phyloP scores from a whole-genome alignment of 2,329 filamentous ascomycete species.

The Whalleya microplaca region DNA sequence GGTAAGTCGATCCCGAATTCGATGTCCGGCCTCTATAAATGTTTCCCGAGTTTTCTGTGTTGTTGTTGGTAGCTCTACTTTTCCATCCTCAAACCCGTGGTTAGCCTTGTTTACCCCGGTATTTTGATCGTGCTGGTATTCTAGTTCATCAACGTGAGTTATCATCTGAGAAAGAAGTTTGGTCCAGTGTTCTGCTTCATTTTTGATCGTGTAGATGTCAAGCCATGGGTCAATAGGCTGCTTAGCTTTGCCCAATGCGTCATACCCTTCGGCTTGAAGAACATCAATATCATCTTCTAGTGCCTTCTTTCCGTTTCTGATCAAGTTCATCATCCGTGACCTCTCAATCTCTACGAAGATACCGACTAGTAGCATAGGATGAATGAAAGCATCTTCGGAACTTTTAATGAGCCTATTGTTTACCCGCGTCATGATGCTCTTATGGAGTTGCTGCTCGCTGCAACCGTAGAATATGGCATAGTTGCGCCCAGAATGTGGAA shows the following conservation, averaged over 20 bases:
- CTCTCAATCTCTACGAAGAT: background rate
- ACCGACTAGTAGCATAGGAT: constrained; percentile 1
- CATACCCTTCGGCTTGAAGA: background rate
- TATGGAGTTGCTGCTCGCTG: background rate
- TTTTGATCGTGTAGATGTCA: background rate
- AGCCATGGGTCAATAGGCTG: background rate
- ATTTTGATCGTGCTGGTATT: background rate
- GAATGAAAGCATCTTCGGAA: background rate
- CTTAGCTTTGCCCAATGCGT: background rate
- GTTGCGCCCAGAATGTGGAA: background rate
- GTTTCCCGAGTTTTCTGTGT: background rate
- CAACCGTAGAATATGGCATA: background rate
- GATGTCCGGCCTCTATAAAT: background rate
- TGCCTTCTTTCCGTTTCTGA: background rate
- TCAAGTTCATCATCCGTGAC: background rate
- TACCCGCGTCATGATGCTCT: background rate
- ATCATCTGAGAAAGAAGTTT: background rate
- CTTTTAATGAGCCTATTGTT: background rate
- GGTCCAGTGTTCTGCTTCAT: background rate
- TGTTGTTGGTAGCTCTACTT: background rate
- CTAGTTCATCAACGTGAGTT: background rate
- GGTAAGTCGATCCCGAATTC: background rate
- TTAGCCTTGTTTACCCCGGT: too few relatives aligned
- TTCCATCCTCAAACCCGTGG: background rate
- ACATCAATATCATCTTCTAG: background rate